Percentiles rank a stretch among this genome's conserved stretches.
Evolutionary conservation across 2,329 filamentous ascomycete genomes (phyloP).

Genomic region (Seiridium cupressi): DNA sequence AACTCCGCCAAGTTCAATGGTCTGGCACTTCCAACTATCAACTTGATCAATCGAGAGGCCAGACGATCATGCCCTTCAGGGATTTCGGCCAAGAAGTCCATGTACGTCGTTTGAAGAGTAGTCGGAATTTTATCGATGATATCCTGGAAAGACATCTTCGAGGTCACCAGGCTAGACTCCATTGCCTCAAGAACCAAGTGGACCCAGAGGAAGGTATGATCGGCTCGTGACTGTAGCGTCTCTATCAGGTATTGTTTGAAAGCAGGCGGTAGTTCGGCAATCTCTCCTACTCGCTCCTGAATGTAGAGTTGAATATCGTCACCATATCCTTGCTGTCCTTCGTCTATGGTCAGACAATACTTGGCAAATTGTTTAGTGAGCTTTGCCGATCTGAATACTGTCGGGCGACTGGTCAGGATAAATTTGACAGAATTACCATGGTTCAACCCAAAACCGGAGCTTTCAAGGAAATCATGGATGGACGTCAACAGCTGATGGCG

Average conservation of each 20-base stretch:
- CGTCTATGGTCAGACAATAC: constrained; percentile 19
- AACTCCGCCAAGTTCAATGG: constrained; percentile 31
- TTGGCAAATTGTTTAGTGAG: background rate
- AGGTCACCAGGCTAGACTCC: constrained; percentile 23
- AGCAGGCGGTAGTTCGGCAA: constrained; percentile 24
- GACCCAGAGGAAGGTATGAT: constrained; percentile 36
- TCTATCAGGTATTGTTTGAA: constrained; percentile 25
- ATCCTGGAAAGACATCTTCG: constrained; percentile 22
- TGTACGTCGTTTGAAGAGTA: constrained; percentile 27
- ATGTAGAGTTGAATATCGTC: constrained; percentile 31
- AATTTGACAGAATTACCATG: constrained; percentile 27
- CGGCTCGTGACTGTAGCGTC: constrained; percentile 27
- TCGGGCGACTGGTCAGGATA: constrained; percentile 29
- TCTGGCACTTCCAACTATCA: constrained; percentile 31
- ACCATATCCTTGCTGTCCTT: constrained; percentile 16
- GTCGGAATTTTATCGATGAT: constrained; percentile 29
- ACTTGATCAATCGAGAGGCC: constrained; percentile 26
- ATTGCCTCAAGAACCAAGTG: constrained; percentile 32
- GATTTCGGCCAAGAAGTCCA: constrained; percentile 26
- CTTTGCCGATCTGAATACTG: constrained; percentile 11
- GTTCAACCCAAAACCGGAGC: constrained; percentile 8
- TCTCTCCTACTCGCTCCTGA: constrained; percentile 25
- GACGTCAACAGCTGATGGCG: constrained; percentile 22
- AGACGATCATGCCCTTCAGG: constrained; percentile 17
- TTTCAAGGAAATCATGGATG: constrained; percentile 18